phyloP scores from a whole-genome alignment of 108 stramenopile species.

The Stephanodiscus triporus region DNA sequence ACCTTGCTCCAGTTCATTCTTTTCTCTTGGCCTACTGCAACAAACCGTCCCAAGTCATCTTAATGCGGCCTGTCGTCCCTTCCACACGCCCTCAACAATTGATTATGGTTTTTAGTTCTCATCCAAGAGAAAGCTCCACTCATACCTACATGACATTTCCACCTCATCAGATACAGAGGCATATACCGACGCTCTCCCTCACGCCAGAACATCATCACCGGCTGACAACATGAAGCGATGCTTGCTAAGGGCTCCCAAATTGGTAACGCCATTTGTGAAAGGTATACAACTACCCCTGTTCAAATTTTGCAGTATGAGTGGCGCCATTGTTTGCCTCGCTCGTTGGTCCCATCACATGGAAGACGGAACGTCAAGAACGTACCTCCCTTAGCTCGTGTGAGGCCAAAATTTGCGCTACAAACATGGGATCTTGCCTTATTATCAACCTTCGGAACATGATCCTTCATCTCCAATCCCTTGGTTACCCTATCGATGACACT shows the following conservation, averaged over 20 bases:
- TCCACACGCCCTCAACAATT: constrained; percentile 16
- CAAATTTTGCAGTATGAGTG: background rate
- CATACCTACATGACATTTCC: background rate
- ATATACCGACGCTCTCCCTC: background rate
- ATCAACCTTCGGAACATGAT: background rate
- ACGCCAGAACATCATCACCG: background rate
- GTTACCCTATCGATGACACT: background rate
- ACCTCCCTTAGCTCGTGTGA: background rate
- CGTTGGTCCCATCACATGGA: background rate
- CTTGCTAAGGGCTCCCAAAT: background rate
- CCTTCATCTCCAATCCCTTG: background rate
- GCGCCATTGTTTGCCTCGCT: background rate
- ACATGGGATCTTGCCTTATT: background rate
- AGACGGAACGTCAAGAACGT: background rate
- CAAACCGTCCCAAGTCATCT: background rate
- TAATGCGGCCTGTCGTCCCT: constrained; percentile 9
- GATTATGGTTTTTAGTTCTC: constrained; percentile 18
- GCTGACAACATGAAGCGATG: background rate
- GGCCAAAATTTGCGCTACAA: background rate
- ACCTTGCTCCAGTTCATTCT: background rate
- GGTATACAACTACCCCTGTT: background rate
- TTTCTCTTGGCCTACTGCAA: constrained; percentile 16
- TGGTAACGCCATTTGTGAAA: background rate
- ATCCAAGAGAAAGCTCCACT: too few relatives aligned
- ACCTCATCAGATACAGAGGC: background rate